Conservation (phyloP, 2,329 filamentous ascomycete species). For the Cadophora sp. region DNA sequence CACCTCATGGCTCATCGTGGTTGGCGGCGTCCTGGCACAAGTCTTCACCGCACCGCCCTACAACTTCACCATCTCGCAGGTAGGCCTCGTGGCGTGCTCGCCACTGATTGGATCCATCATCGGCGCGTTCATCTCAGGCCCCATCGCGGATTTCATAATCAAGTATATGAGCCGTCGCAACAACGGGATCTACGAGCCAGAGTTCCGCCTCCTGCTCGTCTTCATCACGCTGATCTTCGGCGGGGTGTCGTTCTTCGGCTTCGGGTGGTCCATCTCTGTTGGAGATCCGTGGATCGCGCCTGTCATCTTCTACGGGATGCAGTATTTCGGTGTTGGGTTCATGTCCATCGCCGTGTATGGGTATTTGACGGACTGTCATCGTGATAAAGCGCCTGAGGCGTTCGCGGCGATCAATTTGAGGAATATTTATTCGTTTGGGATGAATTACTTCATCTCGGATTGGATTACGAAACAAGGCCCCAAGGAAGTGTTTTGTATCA, state of each 20-base stretch:
- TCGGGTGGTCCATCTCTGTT: slow-evolving; percentile 45
- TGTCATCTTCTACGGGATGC: slow-evolving; percentile 43
- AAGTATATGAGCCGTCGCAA: slow-evolving; percentile 55
- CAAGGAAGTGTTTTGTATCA: slow-evolving; percentile 33
- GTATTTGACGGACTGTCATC: slow-evolving; percentile 51
- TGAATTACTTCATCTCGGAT: slow-evolving; percentile 36
- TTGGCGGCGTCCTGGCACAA: slow-evolving; percentile 47
- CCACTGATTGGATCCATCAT: slow-evolving; percentile 50
- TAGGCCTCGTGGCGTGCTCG: slow-evolving; percentile 52
- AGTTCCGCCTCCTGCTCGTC: slow-evolving; percentile 45
- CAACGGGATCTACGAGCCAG: slow-evolving; percentile 50
- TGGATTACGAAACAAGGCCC: slow-evolving; percentile 41
- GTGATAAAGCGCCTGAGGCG: slow-evolving; percentile 49
- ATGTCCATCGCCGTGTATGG: slow-evolving; percentile 44
- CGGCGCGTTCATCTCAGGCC: slow-evolving; percentile 47
- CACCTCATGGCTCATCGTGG: slow-evolving; percentile 31
- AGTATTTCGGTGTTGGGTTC: slow-evolving; percentile 49
- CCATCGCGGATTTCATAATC: slow-evolving; percentile 39
- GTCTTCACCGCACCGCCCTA: slow-evolving; percentile 59
- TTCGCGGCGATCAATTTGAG: slow-evolving; percentile 52
- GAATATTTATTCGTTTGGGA: slow-evolving; percentile 47
- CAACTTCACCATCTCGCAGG: slow-evolving; percentile 48
- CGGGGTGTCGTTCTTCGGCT: slow-evolving; percentile 50
- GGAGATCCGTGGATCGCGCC: slow-evolving; percentile 42
- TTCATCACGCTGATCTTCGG: slow-evolving; percentile 40